Conservation (phyloP, 1,139 yeast species). For the Ogataea hybrid region DNA sequence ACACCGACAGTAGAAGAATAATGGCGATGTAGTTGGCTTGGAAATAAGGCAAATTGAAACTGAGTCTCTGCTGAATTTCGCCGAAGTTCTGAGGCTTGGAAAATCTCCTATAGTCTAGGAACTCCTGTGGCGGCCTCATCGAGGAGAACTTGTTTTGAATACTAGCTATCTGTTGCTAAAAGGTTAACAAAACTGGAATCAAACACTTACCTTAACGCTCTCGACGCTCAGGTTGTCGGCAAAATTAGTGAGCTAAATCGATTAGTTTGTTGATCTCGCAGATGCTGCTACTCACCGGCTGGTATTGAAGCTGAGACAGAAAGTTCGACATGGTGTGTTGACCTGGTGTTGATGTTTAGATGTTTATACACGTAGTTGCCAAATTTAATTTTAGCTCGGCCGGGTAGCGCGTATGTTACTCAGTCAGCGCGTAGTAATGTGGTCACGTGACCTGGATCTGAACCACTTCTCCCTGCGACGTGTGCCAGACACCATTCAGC, state of each 20-base stretch:
- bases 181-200: neutral
- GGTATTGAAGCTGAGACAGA: conserved; percentile 29
- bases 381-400: conserved; percentile 5
- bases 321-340: conserved; percentile 29
- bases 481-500: conserved; percentile 40
- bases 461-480: conserved; percentile 42
- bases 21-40: conserved; percentile 83
- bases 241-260: conserved; percentile 38
- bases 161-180: conserved; percentile 32
- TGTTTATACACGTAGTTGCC: conserved; percentile 13
- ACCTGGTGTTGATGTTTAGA: neutral
- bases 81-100: conserved; percentile 89
- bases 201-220: conserved; percentile 41
- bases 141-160: conserved; percentile 67
- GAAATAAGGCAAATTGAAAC: conserved; percentile 83
- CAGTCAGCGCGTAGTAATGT: too few relatives aligned
- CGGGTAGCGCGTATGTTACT: conserved; percentile 4
- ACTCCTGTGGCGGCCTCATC: conserved; percentile 87
- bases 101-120: conserved; percentile 84
- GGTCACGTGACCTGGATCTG: conserved; percentile 7
- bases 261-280: conserved; percentile 13
- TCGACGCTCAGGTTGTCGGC: conserved; percentile 53
- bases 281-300: conserved; percentile 27
- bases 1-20: conserved; percentile 64
- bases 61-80: conserved; percentile 84